These are phyloP conservation scores for Arachis monticola DNA, from an alignment of 331 rosid species.

Conservation along the genomic window DNA sequence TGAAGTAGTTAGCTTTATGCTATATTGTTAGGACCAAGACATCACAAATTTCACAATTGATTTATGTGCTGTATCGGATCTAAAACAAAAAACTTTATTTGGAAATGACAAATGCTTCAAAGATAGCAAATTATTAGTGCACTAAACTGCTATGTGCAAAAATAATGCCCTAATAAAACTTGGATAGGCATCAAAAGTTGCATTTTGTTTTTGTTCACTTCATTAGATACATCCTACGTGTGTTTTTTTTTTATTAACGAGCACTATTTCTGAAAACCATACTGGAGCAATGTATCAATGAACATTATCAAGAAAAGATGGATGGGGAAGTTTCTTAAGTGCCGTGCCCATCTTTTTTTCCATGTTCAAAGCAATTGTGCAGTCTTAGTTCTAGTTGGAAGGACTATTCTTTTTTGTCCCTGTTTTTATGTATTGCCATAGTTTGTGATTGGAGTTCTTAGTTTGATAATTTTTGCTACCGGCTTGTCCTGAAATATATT, in stretches of 20 bases:
- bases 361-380: constrained; percentile 13
- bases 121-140: too few species aligned
- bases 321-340: background rate
- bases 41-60: background rate
- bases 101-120: background rate
- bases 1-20: background rate
- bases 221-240: too few species aligned
- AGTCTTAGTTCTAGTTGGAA: constrained; percentile 16
- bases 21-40: background rate
- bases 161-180: background rate
- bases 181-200: too few species aligned
- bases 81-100: background rate
- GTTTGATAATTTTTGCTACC: constrained; percentile 37
- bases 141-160: too few species aligned
- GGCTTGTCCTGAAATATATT: constrained; percentile 33
- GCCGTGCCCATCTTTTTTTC: constrained; percentile 12
- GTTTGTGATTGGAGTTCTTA: constrained; percentile 26
- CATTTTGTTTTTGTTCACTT: too few species aligned
- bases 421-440: constrained; percentile 19
- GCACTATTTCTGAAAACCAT: too few species aligned
- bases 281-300: too few species aligned
- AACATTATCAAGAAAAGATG: background rate
- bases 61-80: too few species aligned
- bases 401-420: constrained; percentile 14
- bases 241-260: too few species aligned